Base-by-base conservation (phyloP, 2,329 filamentous ascomycete species). In the Calonectria pteridis region DNA sequence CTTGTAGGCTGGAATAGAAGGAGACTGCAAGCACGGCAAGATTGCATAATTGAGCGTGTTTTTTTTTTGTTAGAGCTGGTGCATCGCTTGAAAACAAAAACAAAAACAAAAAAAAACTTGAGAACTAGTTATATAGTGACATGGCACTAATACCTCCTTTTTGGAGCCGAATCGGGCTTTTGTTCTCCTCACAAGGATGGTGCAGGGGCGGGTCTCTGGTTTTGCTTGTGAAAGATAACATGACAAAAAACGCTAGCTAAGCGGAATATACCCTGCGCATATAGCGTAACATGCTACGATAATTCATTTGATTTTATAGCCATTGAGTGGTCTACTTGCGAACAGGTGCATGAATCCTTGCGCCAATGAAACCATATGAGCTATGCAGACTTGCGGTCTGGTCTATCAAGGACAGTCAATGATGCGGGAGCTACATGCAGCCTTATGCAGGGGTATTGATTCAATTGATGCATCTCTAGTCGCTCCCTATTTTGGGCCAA, bases 361-460 rank as follows among this genome's bases (percentile, higher is more conserved):
- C 28, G 10, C 55, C 55, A 40, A 62, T 62, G 14, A 62, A 28
- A 20, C 10, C 14, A 26, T 9, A 26, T 16, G 9, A 14, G n/a
- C 33, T 62, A 29, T 26, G 26, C n/a, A 62, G 13, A 37, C 23
- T 26, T 20, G n/a, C 26, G 16, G 55, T 40, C 53, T 58, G 55
- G 33, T 40, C n/a, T 62, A 18, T 1, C 20, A 46, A 13, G 20
- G 33, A 40, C 14, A 35, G 14, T 18, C 26, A 23, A 16, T 26
- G 7, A 5, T 40, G 33, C 37, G 33, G 35, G n/a, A 23, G 23
- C n/a, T 13, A 28, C 33, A 40, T 62, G 55, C 55, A 62, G 55
- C 55, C 55, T 14, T 62, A 62, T 62, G 55, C 55, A 62, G 55
- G 55, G 55, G 55, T 37, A 62, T 62, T 62, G 33, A 37, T n/a